Base-by-base conservation (phyloP, 176 grass and related monocot species). In the Bolboschoenus planiculmis region DNA sequence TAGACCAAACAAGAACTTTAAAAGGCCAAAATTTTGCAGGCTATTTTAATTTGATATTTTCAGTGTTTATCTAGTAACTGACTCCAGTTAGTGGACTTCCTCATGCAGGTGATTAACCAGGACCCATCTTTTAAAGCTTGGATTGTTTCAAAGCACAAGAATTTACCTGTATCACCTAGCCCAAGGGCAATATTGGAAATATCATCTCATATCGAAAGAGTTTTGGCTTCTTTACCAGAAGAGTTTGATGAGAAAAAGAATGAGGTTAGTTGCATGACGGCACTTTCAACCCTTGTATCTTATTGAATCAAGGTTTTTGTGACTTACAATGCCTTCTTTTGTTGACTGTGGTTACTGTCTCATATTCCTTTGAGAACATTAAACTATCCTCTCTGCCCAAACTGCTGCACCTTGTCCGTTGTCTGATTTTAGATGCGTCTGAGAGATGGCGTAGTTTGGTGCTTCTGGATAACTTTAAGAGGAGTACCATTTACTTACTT, bases 161-260 rank as follows among this genome's bases (percentile, higher is more conserved):
- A 89, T 73, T 76, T 94, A 81, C 83, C 79, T 60, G 86, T 85
- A 81, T 97, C 86, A 26, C 84, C 76, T 79, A 81, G 81, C 63
- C 55, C 84, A 71, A 76, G 63, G 42, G 88, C 86, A 48, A 71
- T 88, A 83, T 80, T 86, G 78, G 92, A 94, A 84, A 88, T 94
- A 79, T 91, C 88, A 88, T 89, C 84, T 16, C 85, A 56, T 88
- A 89, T 97, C 73, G 85, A 86, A 75, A 84, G 86, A 88, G 85
- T 89, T 88, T 89, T 97, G 60, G 90, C 90, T 13, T 91, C 95
- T 85, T 87, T 94, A 79, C 86, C 90, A 78, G 88, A 92, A 84
- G 59, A 58, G 47, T 79, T 78, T 50, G 84, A 89, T 39, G 86
- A 89, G 87, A 59, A 74, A 83, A 68, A 74, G 83, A 40, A 73